These are phyloP conservation scores for Bassia scoparia DNA, from an alignment of 148 eudicot species.

Conservation along the genomic window DNA sequence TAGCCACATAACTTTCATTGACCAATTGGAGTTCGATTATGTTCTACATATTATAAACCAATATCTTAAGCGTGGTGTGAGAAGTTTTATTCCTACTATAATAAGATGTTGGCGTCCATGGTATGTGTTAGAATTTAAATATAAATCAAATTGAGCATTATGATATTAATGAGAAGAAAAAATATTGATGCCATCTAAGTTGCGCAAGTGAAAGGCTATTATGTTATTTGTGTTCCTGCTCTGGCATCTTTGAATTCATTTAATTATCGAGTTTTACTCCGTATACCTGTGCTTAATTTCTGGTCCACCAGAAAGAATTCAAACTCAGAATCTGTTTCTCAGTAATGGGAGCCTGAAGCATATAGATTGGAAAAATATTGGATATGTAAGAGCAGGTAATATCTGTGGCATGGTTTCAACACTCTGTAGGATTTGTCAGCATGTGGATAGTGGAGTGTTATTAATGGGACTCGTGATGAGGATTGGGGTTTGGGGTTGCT, in stretches of 20 bases:
- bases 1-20: constrained; percentile 81
- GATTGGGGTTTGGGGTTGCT: not conserved
- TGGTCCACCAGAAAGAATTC: constrained; percentile 31
- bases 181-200: not conserved
- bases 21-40: constrained; percentile 77
- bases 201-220: not conserved
- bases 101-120: constrained; percentile 84
- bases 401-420: not conserved
- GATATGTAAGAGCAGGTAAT: constrained; percentile 39
- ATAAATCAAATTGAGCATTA: not conserved
- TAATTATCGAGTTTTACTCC: not conserved
- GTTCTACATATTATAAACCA: constrained; percentile 86
- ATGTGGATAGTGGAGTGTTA: not conserved
- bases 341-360: constrained; percentile 33
- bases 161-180: not conserved
- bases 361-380: constrained; percentile 29
- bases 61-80: constrained; percentile 86
- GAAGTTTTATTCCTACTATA: constrained; percentile 70
- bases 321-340: constrained; percentile 25
- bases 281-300: constrained; percentile 2
- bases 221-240: not conserved
- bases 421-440: not conserved
- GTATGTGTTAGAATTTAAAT: constrained; percentile 35
- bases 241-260: not conserved
- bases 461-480: not conserved